Conservation (phyloP, 116 monocot species). For the Iris pallida region DNA sequence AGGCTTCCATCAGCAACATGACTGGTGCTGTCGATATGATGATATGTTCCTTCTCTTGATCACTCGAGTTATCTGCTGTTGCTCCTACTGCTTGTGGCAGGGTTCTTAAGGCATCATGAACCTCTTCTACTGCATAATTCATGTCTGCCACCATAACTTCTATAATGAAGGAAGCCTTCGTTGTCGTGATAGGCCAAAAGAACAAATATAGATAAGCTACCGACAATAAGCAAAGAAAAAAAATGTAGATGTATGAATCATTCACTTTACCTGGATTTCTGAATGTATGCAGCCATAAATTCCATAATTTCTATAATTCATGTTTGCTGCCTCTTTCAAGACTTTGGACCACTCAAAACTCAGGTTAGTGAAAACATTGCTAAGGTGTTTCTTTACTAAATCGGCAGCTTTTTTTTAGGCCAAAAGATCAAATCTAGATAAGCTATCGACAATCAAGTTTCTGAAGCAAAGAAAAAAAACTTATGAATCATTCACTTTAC, state of each 20-base stretch:
- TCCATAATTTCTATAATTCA: too few relatives aligned
- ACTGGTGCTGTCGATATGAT: background rate
- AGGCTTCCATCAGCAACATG: slow-evolving; percentile 12
- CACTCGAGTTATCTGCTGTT: background rate
- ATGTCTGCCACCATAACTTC: slow-evolving; percentile 7
- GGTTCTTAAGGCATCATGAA: slow-evolving; percentile 6
- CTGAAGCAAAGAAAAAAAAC: too few relatives aligned
- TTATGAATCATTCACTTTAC: background rate
- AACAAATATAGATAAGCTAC: too few relatives aligned
- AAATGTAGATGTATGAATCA: too few relatives aligned
- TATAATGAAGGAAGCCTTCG: slow-evolving; percentile 12
- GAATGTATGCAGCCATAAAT: too few relatives aligned
- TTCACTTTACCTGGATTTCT: too few relatives aligned
- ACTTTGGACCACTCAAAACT: slow-evolving; percentile 11
- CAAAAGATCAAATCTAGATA: background rate
- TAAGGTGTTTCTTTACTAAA: slow-evolving; percentile 14
- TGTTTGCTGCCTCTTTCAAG: slow-evolving; percentile 18
- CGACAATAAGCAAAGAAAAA: too few relatives aligned
- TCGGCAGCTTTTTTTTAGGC: slow-evolving; percentile 2
- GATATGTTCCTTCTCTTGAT: background rate
- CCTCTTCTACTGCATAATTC: slow-evolving; percentile 16
- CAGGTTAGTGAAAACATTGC: slow-evolving; percentile 16
- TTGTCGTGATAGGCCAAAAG: slow-evolving; percentile 17
- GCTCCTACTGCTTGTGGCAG: background rate
- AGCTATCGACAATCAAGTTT: too few relatives aligned